phyloP scores from a whole-genome alignment of 2,329 filamentous ascomycete genomes.

The Aurifilum marmelostoma region DNA sequence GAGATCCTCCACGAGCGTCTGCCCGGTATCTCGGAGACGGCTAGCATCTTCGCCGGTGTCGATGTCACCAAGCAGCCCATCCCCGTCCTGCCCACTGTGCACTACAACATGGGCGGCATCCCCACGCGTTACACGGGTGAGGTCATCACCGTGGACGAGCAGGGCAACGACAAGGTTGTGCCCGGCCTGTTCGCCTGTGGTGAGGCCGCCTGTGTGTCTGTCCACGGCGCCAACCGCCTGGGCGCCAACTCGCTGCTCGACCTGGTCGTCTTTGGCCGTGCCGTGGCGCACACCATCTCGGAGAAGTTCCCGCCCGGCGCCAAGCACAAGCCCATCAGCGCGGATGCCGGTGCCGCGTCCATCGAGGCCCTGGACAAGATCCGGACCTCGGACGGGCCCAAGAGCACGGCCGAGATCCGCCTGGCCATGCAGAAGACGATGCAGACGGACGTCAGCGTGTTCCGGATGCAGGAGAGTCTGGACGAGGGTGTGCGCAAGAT shows the following conservation, averaged over 20 bases:
- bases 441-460: conserved; percentile 96
- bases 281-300: conserved; percentile 94
- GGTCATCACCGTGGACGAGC: conserved; percentile 84
- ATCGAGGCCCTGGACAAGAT: conserved; percentile 85
- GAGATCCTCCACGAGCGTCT: conserved; percentile 95
- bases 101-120: conserved; percentile 99
- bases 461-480: conserved; percentile 91
- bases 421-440: conserved; percentile 96
- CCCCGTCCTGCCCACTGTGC: conserved; percentile 91
- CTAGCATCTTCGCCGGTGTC: conserved; percentile 94
- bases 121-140: conserved; percentile 97
- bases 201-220: conserved; percentile 96
- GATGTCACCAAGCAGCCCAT: conserved; percentile 98
- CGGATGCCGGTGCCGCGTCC: conserved; percentile 86
- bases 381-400: conserved; percentile 81
- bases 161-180: conserved; percentile 89
- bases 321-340: conserved; percentile 76
- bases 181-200: conserved; percentile 95
- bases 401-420: conserved; percentile 86
- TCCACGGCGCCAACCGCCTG: conserved; percentile 96
- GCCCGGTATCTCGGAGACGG: conserved; percentile 97
- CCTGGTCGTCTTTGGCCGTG: conserved; percentile 95
- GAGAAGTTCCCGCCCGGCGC: conserved; percentile 88
- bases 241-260: conserved; percentile 98
- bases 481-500: conserved; percentile 93